Evolutionary conservation across 768 basidiomycete species (phyloP).

Genomic region (Phylloporus sp.): DNA sequence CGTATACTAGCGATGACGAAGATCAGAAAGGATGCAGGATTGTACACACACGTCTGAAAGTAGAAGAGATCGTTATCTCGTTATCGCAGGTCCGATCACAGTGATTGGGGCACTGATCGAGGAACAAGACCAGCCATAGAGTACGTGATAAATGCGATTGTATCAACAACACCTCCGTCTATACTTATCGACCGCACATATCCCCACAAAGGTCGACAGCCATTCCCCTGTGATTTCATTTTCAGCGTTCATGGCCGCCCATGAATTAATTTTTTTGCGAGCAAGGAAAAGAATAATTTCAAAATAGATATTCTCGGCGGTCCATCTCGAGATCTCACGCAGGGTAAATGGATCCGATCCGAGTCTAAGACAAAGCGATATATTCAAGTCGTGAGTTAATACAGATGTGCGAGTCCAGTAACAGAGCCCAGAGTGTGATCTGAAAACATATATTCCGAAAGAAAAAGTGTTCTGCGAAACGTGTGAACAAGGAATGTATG

Average conservation of each 20-base stretch:
- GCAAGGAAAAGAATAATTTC: too few species aligned
- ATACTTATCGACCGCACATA: not conserved
- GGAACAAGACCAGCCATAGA: not conserved
- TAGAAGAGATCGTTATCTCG: not conserved
- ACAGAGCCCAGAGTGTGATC: too few species aligned
- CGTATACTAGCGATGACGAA: slow-evolving; percentile 92
- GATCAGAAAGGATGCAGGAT: slow-evolving; percentile 63
- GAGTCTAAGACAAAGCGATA: too few species aligned
- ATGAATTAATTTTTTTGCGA: not conserved
- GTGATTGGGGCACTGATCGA: not conserved
- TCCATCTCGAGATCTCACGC: too few species aligned
- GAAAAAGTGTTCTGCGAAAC: too few species aligned
- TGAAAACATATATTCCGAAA: too few species aligned
- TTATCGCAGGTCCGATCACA: not conserved
- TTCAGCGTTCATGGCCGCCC: not conserved
- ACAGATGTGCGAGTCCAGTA: too few species aligned
- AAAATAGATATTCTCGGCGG: too few species aligned
- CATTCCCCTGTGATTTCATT: not conserved
- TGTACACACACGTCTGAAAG: slow-evolving; percentile 48
- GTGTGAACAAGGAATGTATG: not conserved
- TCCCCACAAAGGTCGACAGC: not conserved
- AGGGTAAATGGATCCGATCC: too few species aligned
- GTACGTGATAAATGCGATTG: not conserved
- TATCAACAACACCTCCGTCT: not conserved
- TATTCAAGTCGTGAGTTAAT: too few species aligned